Base-by-base conservation (phyloP, 768 basidiomycete species). In the Boletus sp. region DNA sequence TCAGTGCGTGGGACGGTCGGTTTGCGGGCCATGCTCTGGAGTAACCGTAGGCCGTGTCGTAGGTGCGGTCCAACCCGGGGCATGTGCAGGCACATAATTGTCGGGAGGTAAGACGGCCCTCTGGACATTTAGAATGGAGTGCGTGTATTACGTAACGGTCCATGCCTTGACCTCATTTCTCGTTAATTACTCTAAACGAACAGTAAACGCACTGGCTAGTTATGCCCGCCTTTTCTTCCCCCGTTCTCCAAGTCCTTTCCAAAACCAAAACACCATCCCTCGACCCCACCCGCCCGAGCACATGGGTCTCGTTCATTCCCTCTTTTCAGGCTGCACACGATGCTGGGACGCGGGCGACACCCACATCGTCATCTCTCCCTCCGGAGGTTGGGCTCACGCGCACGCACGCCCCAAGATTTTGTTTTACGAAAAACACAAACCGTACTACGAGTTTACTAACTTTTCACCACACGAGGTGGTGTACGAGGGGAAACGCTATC, bases 401-500 rank as follows among this genome's bases (percentile, higher is more conserved):
- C 64, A 66, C 19, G 64, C 64, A 7, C 64, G 64, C 23, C 65
- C 62, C 2, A 60, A 45, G 34, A 77, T 87, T 38, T 62, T 83
- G 23, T 87, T 87, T 64, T 87, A 87, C 59, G 78, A 87, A 47
- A 87, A 81, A 62, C 69, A 79, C 34, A 76, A 83, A 50, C 85
- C 84, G 2, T 75, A 85, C 56, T 87, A 87, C 60, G 85, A 83
- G 17, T 87, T 88, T 60, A 87, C 86, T 7, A 88, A 88, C 61
- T 88, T 87, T 62, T 88, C 88, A 1, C 67, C 81, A 0, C 84
- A 88, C 67, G 75, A 82, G n/a, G 83, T 90, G 8, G 64, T 77
- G 17, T 85, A 87, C 60, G 75, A 81, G 23, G 81, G 82, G 19
- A 83, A 82, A 63, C 72, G 72, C 39, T 90, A 88, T 59, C 85